Base-by-base conservation (phyloP, 345 rosid genomes). In the Pseudoturritis turrita region DNA sequence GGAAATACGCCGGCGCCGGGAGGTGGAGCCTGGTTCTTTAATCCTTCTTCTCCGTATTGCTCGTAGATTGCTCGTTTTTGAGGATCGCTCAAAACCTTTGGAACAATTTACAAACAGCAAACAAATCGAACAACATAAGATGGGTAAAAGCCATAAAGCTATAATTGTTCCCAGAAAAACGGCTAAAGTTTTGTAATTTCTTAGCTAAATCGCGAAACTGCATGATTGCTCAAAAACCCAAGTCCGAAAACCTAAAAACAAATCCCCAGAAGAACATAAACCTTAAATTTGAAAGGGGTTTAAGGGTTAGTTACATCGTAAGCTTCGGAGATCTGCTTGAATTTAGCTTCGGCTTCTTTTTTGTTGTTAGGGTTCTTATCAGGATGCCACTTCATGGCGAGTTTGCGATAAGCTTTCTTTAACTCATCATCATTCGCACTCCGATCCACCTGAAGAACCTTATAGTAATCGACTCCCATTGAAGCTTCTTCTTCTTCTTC, bases 331-430 rank as follows among this genome's bases (percentile, higher is more conserved):
- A 91, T 89, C 56, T 85, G 88, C 72, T 91, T 91, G 93, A 91
- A 91, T 69, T 87, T 89, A 10, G 93, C 84, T 78, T 91, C 96
- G 18, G 97, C 97, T 2, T 83, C 88, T 29, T 86, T 87, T 68
- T 89, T 91, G 72, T 87, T 87, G 47, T 75, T 83, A 11, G 96
- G 97, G 79, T 91, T 91, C 84, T 91, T 91, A 74, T 91, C 97
- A 12, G 96, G 97, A 65, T 91, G 97, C 96, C 97, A 89, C 62
- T 87, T 89, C 93, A 89, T 87, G 26, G 97, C 97, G 40, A 91
- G 96, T 77, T 84, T 91, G 45, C 96, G 75, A 57, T 91, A 91
- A 31, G 97, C 86, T 80, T 91, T 91, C 90, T 86, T 91, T 63
- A 89, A 70, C 59, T 89, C 97, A 0, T 87, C 97, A 40, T 89